phyloP scores from a whole-genome alignment of 495 filamentous ascomycete species.

The Aspergillus bridgeri region DNA sequence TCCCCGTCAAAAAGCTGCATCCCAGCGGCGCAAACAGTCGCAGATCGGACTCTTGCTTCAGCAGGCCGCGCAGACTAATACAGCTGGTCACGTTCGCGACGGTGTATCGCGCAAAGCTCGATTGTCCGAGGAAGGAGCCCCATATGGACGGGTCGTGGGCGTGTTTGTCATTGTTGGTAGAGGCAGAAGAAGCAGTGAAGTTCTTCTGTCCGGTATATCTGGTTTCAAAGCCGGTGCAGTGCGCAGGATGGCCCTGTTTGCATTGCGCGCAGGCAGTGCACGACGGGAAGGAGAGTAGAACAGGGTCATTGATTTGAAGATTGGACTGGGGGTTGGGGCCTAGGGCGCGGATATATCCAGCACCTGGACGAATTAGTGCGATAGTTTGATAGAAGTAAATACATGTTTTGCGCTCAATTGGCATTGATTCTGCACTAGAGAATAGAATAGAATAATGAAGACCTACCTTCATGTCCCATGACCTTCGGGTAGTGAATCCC shows the following conservation, averaged over 20 bases:
- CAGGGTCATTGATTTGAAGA: slow-evolving; percentile 40
- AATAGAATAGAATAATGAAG: neutral
- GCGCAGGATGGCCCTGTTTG: slow-evolving; percentile 17
- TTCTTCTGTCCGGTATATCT: slow-evolving; percentile 18
- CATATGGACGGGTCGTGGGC: slow-evolving; percentile 10
- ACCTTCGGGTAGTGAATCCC: slow-evolving; percentile 23
- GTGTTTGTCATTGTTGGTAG: neutral
- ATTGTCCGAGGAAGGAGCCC: slow-evolving; percentile 39
- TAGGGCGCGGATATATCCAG: slow-evolving; percentile 37
- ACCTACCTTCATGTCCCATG: slow-evolving; percentile 26
- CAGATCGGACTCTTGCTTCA: slow-evolving; percentile 23
- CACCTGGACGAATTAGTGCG: slow-evolving; percentile 19
- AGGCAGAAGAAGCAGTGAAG: slow-evolving; percentile 24
- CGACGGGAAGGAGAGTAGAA: slow-evolving; percentile 41
- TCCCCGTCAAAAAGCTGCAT: slow-evolving; percentile 44
- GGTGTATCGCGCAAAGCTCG: slow-evolving; percentile 32
- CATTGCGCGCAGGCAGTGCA: slow-evolving; percentile 34
- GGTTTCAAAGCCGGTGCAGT: slow-evolving; percentile 28
- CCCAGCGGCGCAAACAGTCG: slow-evolving; percentile 39
- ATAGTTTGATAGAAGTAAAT: too few relatives aligned
- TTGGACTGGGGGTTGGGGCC: slow-evolving; percentile 35
- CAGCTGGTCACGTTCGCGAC: slow-evolving; percentile 22
- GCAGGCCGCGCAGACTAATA: slow-evolving; percentile 24
- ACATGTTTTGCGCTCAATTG: too few relatives aligned
- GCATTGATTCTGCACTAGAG: too few relatives aligned